A percentile compares a stretch with the other conserved stretches of the same genome.
These are phyloP conservation scores for Xerocomellus amylosporus DNA, from an alignment of 768 basidiomycete species.

Conservation along the genomic window DNA sequence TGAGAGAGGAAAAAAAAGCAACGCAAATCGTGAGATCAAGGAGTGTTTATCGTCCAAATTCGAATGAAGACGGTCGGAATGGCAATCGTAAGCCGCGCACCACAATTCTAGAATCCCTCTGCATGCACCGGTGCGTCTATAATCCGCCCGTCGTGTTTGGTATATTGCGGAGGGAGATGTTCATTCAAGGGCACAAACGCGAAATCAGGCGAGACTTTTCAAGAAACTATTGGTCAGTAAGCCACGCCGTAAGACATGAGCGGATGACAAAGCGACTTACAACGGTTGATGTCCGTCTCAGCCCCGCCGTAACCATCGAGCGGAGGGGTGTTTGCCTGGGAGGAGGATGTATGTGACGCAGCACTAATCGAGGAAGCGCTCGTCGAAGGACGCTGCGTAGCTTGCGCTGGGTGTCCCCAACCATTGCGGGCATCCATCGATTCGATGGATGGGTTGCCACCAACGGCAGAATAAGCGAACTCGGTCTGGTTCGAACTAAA, in stretches of 20 bases:
- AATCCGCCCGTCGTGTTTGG: constrained; percentile 53
- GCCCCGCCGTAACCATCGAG: constrained; percentile 60
- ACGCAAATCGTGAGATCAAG: constrained; percentile 34
- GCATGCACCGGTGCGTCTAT: constrained; percentile 31
- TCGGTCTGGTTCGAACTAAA: constrained; percentile 69
- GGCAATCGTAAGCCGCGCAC: constrained; percentile 26
- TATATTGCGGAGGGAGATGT: constrained; percentile 63
- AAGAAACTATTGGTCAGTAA: constrained; percentile 47
- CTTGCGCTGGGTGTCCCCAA: constrained; percentile 39
- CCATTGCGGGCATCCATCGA: constrained; percentile 40
- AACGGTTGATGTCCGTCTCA: constrained; percentile 78
- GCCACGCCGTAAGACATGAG: constrained; percentile 37
- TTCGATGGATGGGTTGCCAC: constrained; percentile 39
- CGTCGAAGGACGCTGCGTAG: constrained; percentile 58
- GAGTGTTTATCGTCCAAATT: constrained; percentile 32
- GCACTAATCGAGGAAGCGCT: constrained; percentile 75
- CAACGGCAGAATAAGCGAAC: constrained; percentile 75
- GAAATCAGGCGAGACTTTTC: constrained; percentile 77
- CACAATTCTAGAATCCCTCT: constrained; percentile 31
- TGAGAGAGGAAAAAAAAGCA: constrained; percentile 24
- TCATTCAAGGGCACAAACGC: constrained; percentile 82
- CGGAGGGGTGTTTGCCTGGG: constrained; percentile 80
- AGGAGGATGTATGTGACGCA: constrained; percentile 72
- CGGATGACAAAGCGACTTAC: constrained; percentile 50
- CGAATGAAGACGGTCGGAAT: constrained; percentile 32